A percentile compares a stretch with the other conserved stretches of the same genome.
phyloP scores from a whole-genome alignment of 441 rosid genomes.

The Eruca vesicaria region DNA sequence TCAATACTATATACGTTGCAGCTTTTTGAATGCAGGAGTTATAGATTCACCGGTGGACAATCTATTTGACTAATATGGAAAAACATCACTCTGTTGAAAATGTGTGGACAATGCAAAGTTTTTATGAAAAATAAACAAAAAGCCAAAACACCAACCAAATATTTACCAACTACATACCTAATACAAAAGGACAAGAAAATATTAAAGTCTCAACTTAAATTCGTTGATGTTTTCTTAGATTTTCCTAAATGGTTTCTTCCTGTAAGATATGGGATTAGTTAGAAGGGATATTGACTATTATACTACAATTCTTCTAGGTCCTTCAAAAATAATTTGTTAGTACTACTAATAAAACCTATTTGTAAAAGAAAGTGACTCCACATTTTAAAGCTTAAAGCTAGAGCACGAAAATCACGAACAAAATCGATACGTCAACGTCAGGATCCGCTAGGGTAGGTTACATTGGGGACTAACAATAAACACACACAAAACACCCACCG shows the following conservation, averaged over 20 bases:
- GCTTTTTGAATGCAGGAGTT: conserved; percentile 14
- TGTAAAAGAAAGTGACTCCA: conserved; percentile 21
- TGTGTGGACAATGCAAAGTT: neutral
- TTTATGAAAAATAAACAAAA: conserved; percentile 7
- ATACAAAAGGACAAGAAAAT: conserved; percentile 7
- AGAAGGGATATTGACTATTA: neutral
- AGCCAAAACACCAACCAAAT: conserved; percentile 28
- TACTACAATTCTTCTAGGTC: neutral
- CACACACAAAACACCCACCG: conserved; percentile 30
- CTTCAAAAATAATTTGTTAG: neutral
- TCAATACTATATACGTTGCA: conserved; percentile 2
- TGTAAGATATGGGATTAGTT: conserved; percentile 7
- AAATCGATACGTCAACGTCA: conserved; percentile 27
- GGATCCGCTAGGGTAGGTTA: conserved; percentile 27
- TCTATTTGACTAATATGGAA: neutral
- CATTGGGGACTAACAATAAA: conserved; percentile 22
- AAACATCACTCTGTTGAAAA: conserved; percentile 5
- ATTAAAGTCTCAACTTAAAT: neutral
- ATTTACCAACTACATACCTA: conserved; percentile 29
- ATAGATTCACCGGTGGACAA: neutral
- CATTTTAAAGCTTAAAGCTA: conserved; percentile 26
- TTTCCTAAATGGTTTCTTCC: conserved; percentile 3
- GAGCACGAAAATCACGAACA: conserved; percentile 22
- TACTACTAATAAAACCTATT: conserved; percentile 3
- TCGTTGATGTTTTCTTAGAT: conserved; percentile 6